A percentile compares a stretch with the other conserved stretches of the same genome.
phyloP scores from a whole-genome alignment of 805 yeast genomes.

The Schwanniomyces occidentalis region DNA sequence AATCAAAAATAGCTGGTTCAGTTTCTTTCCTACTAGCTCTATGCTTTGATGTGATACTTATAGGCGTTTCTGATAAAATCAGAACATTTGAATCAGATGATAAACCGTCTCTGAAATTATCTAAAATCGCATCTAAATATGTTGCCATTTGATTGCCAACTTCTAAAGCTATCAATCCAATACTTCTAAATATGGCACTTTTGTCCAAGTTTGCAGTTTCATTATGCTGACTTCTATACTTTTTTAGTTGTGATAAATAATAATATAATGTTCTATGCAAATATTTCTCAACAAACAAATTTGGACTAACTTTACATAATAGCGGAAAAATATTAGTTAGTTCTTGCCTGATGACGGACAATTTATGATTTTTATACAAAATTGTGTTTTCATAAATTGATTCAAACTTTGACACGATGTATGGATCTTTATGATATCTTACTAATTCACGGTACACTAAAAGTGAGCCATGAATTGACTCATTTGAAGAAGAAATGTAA shows the following conservation, averaged over 20 bases:
- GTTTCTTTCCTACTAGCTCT: constrained; percentile 64
- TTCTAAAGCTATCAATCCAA: constrained; percentile 80
- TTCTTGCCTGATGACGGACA: constrained; percentile 74
- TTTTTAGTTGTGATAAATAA: constrained; percentile 75
- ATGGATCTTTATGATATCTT: constrained; percentile 64
- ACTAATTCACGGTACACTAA: constrained; percentile 80
- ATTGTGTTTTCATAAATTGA: constrained; percentile 75
- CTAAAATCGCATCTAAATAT: constrained; percentile 83
- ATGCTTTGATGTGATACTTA: constrained; percentile 48
- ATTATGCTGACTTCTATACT: constrained; percentile 48
- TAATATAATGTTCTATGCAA: constrained; percentile 77
- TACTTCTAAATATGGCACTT: constrained; percentile 71
- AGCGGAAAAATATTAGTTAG: constrained; percentile 83
- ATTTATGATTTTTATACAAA: constrained; percentile 74
- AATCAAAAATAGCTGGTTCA: constrained; percentile 84
- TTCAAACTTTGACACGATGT: constrained; percentile 69
- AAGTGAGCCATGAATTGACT: constrained; percentile 83
- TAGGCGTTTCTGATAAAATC: constrained; percentile 35
- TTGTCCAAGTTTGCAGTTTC: constrained; percentile 55
- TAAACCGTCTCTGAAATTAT: constrained; percentile 78
- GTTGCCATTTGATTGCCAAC: constrained; percentile 85
- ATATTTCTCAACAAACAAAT: constrained; percentile 74
- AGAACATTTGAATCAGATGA: constrained; percentile 38
- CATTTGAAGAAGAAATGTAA: constrained; percentile 40
- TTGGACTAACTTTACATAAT: constrained; percentile 75